Evolutionary conservation across 352 stramenopile species (phyloP).

Genomic region (Globisporangium takayamanum): DNA sequence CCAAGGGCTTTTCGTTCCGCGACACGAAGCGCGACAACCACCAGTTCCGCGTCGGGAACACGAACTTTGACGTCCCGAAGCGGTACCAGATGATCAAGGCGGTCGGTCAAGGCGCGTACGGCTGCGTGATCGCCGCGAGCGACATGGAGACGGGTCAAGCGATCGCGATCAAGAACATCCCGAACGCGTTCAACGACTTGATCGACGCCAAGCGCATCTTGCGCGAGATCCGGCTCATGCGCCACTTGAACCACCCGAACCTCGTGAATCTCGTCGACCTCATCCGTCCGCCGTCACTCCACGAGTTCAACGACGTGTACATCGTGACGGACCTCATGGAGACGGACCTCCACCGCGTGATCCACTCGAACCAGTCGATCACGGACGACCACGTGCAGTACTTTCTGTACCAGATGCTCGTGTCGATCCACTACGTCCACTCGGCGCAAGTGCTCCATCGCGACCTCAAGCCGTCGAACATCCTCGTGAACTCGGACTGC

Average conservation of each 20-base stretch:
- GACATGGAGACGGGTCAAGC: constrained; percentile 82
- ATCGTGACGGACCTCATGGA: constrained; percentile 80
- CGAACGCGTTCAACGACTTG: constrained; percentile 89
- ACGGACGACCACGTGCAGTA: constrained; percentile 77
- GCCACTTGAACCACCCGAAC: constrained; percentile 80
- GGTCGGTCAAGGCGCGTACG: constrained; percentile 88
- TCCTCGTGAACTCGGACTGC: constrained; percentile 78
- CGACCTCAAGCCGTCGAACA: constrained; percentile 75
- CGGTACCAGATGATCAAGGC: constrained; percentile 88
- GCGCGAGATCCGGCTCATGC: constrained; percentile 85
- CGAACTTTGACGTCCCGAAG: constrained; percentile 78
- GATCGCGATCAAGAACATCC: constrained; percentile 96
- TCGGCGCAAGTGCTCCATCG: constrained; percentile 73
- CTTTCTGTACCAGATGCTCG: constrained; percentile 77
- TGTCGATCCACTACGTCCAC: constrained; percentile 75
- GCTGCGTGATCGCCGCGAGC: constrained; percentile 86
- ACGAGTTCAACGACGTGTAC: constrained; percentile 88
- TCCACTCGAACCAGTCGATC: constrained; percentile 79
- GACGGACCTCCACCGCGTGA: constrained; percentile 69
- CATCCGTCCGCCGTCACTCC: constrained; percentile 66
- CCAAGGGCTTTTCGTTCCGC: constrained; percentile 75
- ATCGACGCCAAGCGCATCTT: constrained; percentile 86
- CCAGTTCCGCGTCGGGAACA: constrained; percentile 84
- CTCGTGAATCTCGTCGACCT: constrained; percentile 79
- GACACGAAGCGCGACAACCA: constrained; percentile 83